Conservation (phyloP, 768 basidiomycete genomes). For the Coprinellus aureogranulatus region DNA sequence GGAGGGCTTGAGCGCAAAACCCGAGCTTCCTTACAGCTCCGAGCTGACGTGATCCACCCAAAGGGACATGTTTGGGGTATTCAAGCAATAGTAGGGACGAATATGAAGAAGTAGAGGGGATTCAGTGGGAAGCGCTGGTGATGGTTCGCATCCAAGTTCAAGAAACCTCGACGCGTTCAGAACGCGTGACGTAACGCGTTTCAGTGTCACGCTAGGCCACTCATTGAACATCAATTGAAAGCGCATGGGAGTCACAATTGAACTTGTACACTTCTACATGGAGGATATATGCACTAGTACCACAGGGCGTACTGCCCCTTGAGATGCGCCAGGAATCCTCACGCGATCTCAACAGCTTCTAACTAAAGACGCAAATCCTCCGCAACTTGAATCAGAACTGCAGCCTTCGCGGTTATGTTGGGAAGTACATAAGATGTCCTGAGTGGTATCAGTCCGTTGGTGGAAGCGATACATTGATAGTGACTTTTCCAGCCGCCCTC, state of each 20-base stretch:
- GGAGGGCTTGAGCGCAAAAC: slow-evolving; percentile 2
- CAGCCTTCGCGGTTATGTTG: not conserved
- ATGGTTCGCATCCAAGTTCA: not conserved
- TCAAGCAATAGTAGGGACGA: not conserved
- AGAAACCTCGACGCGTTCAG: not conserved
- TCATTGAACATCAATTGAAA: too few species aligned
- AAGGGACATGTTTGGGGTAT: slow-evolving; percentile 52
- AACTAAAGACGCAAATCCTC: too few species aligned
- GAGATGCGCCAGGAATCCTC: too few species aligned
- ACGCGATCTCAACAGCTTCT: too few species aligned
- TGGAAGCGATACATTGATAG: not conserved
- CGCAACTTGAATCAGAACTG: too few species aligned
- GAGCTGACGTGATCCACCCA: slow-evolving; percentile 61
- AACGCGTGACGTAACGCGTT: slow-evolving; percentile 5
- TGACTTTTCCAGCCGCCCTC: slow-evolving; percentile 46
- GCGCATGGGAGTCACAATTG: too few species aligned
- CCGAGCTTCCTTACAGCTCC: not conserved
- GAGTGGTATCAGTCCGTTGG: too few species aligned
- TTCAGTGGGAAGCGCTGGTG: not conserved
- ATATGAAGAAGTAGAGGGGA: not conserved
- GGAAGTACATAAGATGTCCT: not conserved
- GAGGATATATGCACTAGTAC: too few species aligned
- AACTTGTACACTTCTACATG: too few species aligned
- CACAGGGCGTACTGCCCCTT: too few species aligned
- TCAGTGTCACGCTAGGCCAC: too few species aligned